A percentile compares a stretch with the other conserved stretches of the same genome.
These are phyloP conservation scores for Blepharisma stoltei DNA, from an alignment of 73 alveolate species.

Conservation along the genomic window DNA sequence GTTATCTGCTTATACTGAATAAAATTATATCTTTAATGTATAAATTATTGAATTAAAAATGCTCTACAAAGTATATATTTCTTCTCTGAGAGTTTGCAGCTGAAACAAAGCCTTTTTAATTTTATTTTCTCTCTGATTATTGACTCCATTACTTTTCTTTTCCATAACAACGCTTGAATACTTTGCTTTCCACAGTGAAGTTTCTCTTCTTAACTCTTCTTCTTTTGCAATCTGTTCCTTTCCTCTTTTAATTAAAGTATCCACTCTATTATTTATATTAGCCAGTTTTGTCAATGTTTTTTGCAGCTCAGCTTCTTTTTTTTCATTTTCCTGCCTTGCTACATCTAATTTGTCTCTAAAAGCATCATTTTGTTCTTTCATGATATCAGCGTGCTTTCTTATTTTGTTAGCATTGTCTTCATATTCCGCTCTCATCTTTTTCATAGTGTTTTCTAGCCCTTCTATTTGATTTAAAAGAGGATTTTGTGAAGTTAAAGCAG, in stretches of 20 bases:
- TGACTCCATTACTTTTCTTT: background rate
- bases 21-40: no score
- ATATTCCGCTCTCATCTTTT: background rate
- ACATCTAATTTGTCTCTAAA: background rate
- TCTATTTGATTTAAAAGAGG: background rate
- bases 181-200: constrained; percentile 5
- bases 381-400: background rate
- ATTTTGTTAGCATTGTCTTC: background rate
- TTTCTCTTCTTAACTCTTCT: background rate
- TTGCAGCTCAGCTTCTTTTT: background rate
- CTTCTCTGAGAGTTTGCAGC: constrained; percentile 17
- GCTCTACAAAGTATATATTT: no score
- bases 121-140: constrained; percentile 1
- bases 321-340: constrained; percentile 9
- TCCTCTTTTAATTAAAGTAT: constrained; percentile 4
- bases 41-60: no score
- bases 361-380: constrained; percentile 3
- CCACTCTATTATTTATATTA: background rate
- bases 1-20: no score
- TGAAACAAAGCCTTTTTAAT: background rate
- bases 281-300: background rate
- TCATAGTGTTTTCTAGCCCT: background rate
- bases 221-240: background rate
- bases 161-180: background rate
- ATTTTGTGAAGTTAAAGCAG: background rate